Evolutionary conservation across 1,284 basidiomycete species (phyloP).

Genomic region (Ceratobasidium sp.): DNA sequence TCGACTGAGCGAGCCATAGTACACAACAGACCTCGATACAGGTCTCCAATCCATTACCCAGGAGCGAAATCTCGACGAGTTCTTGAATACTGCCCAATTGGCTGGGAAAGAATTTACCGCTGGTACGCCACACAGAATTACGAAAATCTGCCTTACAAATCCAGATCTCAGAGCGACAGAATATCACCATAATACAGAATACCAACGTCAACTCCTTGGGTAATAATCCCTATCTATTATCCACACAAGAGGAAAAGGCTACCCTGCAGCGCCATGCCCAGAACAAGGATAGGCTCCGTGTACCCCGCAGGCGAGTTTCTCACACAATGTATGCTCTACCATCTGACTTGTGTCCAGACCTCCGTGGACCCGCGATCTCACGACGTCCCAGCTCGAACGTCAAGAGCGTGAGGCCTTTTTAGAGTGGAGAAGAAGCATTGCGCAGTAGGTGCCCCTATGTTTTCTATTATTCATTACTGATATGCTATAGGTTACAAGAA

Average conservation of each 20-base stretch:
- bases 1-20: conserved; percentile 56
- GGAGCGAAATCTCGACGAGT: conserved; percentile 95
- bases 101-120: conserved; percentile 98
- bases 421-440: conserved; percentile 90
- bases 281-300: conserved; percentile 74
- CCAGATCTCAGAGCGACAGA: conserved; percentile 74
- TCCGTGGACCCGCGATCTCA: conserved; percentile 82
- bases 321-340: neutral
- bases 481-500: conserved; percentile 69
- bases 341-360: conserved; percentile 57
- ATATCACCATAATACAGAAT: conserved; percentile 87
- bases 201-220: conserved; percentile 56
- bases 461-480: conserved; percentile 29
- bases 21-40: conserved; percentile 77
- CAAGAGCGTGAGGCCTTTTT: conserved; percentile 89
- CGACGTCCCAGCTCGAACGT: conserved; percentile 76
- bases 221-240: conserved; percentile 89
- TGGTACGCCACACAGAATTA: conserved; percentile 57
- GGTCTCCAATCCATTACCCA: conserved; percentile 93
- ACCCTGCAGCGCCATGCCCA: conserved; percentile 74
- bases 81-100: conserved; percentile 92
- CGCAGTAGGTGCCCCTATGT: conserved; percentile 65
- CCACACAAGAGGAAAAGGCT: conserved; percentile 81
- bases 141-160: neutral
- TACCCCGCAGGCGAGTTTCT: conserved; percentile 65